Percentiles rank a stretch among this genome's conserved stretches.
These are phyloP conservation scores for Phaeotremella fagi DNA, from an alignment of 768 basidiomycete species.

Conservation along the genomic window DNA sequence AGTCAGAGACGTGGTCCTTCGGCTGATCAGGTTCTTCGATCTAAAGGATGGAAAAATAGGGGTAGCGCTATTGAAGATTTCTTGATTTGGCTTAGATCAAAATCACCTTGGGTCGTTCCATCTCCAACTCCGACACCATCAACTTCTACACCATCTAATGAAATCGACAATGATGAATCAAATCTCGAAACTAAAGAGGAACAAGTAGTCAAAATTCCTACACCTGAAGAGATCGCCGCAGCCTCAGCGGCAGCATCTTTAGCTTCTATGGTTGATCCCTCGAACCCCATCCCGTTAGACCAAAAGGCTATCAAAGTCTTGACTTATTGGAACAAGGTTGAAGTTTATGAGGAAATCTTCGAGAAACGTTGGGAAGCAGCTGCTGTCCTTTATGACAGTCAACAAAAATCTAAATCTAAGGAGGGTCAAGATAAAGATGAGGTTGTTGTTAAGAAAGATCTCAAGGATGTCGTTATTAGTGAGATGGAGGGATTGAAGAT, in stretches of 20 bases:
- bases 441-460: neutral
- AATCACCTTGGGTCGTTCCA: neutral
- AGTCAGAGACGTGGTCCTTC: neutral
- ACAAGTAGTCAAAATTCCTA: neutral
- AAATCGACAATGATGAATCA: too few species aligned
- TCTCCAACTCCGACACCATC: neutral
- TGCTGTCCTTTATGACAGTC: slow-evolving; percentile 4
- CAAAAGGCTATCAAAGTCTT: slow-evolving; percentile 5
- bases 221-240: neutral
- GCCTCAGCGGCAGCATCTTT: neutral
- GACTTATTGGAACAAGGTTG: slow-evolving; percentile 15
- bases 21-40: neutral
- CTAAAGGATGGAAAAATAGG: neutral
- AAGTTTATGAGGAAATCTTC: slow-evolving; percentile 8
- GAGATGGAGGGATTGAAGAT: neutral
- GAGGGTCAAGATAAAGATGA: neutral
- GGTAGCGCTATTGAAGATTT: neutral
- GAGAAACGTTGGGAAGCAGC: slow-evolving; percentile 14
- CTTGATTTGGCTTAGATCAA: neutral
- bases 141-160: too few species aligned
- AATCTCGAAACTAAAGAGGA: neutral
- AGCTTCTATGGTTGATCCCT: slow-evolving; percentile 5
- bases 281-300: slow-evolving; percentile 8
- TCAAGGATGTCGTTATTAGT: neutral
- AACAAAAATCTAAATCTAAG: slow-evolving; percentile 8